Percentiles rank a stretch among this genome's conserved stretches.
phyloP scores from a whole-genome alignment of 495 filamentous ascomycete genomes.

The Trypethelium eluteriae region DNA sequence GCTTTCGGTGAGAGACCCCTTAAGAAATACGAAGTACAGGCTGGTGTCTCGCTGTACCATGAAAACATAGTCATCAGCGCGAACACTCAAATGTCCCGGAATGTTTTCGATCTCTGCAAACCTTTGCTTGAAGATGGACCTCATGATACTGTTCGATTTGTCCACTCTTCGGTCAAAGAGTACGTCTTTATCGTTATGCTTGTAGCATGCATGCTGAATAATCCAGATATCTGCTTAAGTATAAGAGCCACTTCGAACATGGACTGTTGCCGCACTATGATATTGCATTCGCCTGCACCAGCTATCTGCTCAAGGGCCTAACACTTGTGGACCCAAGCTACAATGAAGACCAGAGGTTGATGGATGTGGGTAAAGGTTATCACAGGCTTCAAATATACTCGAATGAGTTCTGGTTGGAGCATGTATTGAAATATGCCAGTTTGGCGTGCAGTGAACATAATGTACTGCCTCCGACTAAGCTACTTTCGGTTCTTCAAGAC shows the following conservation, averaged over 20 bases:
- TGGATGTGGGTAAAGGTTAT: neutral
- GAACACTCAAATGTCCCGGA: neutral
- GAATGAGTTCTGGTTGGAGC: conserved; percentile 1
- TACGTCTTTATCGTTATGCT: neutral
- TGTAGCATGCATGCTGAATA: neutral
- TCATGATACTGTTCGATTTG: conserved; percentile 1
- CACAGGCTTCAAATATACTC: neutral
- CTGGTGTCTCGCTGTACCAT: neutral
- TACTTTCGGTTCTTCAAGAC: neutral
- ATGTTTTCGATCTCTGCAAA: conserved; percentile 3
- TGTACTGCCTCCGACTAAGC: neutral
- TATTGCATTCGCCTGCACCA: neutral
- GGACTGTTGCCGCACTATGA: neutral
- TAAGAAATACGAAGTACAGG: conserved; percentile 6
- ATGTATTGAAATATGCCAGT: neutral
- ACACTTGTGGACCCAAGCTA: neutral
- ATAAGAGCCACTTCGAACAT: neutral
- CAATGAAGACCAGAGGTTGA: neutral
- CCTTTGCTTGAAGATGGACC: conserved; percentile 7
- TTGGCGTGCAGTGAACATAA: neutral
- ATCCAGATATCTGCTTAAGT: neutral
- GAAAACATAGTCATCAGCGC: neutral
- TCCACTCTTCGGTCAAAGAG: conserved; percentile 7
- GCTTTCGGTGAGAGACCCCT: conserved; percentile 4
- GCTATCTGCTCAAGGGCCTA: neutral